phyloP scores from a whole-genome alignment of 2,329 filamentous ascomycete species.

The Mycosphaerella sp. region DNA sequence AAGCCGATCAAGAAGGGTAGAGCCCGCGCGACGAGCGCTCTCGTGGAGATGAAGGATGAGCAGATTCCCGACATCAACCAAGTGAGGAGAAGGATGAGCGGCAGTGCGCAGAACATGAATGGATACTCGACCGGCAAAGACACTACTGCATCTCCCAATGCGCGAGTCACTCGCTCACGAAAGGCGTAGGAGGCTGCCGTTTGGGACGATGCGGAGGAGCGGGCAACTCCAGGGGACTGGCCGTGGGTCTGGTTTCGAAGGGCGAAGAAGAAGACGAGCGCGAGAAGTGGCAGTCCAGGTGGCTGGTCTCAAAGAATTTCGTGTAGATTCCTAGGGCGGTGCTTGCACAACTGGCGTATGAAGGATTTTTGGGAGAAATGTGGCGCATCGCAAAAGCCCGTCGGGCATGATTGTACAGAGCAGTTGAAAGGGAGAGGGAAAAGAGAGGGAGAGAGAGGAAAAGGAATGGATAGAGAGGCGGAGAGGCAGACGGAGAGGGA shows the following conservation, averaged over 20 bases:
- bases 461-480: too few species aligned
- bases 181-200: conserved; percentile 52
- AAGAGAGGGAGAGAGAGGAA: too few species aligned
- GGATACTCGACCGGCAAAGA: conserved; percentile 34
- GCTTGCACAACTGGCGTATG: conserved; percentile 3
- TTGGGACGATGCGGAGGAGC: conserved; percentile 19
- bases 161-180: conserved; percentile 58
- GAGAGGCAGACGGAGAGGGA: too few species aligned
- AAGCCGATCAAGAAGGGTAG: conserved; percentile 68
- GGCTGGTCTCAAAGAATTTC: conserved; percentile 1
- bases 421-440: too few species aligned
- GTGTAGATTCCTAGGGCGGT: conserved; percentile 7
- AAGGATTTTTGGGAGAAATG: neutral
- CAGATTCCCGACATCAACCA: conserved; percentile 53
- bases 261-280: neutral
- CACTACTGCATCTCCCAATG: conserved; percentile 48
- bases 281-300: conserved; percentile 3
- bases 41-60: conserved; percentile 76
- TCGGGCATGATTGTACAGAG: conserved; percentile 7
- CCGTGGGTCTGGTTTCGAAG: conserved; percentile 1
- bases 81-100: conserved; percentile 47
- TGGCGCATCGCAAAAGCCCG: conserved; percentile 5
- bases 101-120: conserved; percentile 31
- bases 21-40: conserved; percentile 73
- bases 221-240: conserved; percentile 13